Conservation (phyloP, 2,329 filamentous ascomycete species). For the Fusarium sublunatum region DNA sequence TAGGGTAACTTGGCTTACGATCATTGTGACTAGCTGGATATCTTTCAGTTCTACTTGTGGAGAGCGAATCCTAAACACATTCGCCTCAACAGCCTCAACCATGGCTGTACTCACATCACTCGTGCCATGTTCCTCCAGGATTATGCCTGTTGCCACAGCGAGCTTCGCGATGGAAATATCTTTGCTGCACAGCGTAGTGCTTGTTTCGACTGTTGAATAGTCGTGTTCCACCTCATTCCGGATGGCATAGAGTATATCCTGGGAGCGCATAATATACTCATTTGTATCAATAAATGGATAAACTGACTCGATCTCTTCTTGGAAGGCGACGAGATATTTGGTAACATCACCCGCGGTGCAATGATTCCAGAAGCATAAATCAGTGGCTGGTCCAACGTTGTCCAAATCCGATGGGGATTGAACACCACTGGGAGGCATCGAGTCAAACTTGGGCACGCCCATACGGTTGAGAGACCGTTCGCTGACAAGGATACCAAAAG, state of each 20-base stretch:
- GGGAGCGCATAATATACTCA: constrained; percentile 42
- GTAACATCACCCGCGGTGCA: constrained; percentile 45
- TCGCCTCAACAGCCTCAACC: constrained; percentile 47
- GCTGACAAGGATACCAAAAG: constrained; percentile 51
- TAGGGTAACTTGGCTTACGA: constrained; percentile 37
- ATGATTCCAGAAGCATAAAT: constrained; percentile 41
- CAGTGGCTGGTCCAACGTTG: constrained; percentile 9
- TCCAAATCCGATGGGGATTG: constrained; percentile 37
- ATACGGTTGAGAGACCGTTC: constrained; percentile 52
- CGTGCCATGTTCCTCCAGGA: constrained; percentile 49
- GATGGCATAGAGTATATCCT: constrained; percentile 45
- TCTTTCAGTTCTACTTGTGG: constrained; percentile 50
- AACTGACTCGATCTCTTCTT: constrained; percentile 55
- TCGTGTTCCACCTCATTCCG: constrained; percentile 1
- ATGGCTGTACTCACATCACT: constrained; percentile 46
- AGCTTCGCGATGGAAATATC: constrained; percentile 51
- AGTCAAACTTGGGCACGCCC: constrained; percentile 50
- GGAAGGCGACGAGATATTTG: constrained; percentile 51
- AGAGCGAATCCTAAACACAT: constrained; percentile 45
- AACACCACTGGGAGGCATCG: constrained; percentile 40
- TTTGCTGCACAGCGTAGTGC: constrained; percentile 19
- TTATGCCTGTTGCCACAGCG: constrained; percentile 49
- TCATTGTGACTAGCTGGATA: constrained; percentile 49
- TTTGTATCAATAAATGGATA: constrained; percentile 51
- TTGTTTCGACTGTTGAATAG: not conserved